A percentile compares a stretch with the other conserved stretches of the same genome.
Evolutionary conservation across 139 green algal genomes (phyloP).

Genomic region (Coccomyxa sp.): DNA sequence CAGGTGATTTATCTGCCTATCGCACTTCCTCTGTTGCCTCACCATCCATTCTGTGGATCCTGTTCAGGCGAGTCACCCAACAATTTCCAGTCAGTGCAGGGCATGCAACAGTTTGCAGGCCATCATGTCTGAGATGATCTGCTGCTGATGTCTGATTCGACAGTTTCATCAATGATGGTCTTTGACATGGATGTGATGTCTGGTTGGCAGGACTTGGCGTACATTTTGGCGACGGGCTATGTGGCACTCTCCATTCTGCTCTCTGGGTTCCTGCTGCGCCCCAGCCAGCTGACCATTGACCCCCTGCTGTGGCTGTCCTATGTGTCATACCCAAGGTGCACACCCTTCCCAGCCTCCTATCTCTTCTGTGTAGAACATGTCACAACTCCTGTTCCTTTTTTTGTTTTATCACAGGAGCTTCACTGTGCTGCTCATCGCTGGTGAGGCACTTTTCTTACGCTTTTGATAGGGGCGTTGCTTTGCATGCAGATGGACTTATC

Average conservation of each 20-base stretch:
- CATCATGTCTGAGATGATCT: too few relatives aligned
- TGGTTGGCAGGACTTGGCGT: conserved; percentile 5
- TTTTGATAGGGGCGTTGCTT: neutral
- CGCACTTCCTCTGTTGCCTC: neutral
- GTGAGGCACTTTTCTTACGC: neutral
- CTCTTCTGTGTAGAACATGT: neutral
- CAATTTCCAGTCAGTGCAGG: too few relatives aligned
- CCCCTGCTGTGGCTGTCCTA: conserved; percentile 5
- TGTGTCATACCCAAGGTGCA: conserved; percentile 6
- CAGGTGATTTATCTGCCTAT: neutral
- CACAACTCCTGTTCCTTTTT: neutral
- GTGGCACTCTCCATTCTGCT: conserved; percentile 13
- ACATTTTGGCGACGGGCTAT: conserved; percentile 12
- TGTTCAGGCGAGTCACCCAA: too few relatives aligned
- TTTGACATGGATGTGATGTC: neutral
- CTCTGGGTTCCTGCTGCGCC: conserved; percentile 6
- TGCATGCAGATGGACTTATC: neutral
- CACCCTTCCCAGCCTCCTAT: neutral
- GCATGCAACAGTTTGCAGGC: too few relatives aligned
- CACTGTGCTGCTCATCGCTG: neutral
- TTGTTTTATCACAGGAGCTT: neutral
- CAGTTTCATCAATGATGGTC: neutral
- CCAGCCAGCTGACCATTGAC: neutral
- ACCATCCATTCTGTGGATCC: too few relatives aligned
- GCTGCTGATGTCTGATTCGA: too few relatives aligned